These are phyloP conservation scores for Nicotiana sylvestris DNA, from an alignment of 257 asterid genomes.

Conservation along the genomic window DNA sequence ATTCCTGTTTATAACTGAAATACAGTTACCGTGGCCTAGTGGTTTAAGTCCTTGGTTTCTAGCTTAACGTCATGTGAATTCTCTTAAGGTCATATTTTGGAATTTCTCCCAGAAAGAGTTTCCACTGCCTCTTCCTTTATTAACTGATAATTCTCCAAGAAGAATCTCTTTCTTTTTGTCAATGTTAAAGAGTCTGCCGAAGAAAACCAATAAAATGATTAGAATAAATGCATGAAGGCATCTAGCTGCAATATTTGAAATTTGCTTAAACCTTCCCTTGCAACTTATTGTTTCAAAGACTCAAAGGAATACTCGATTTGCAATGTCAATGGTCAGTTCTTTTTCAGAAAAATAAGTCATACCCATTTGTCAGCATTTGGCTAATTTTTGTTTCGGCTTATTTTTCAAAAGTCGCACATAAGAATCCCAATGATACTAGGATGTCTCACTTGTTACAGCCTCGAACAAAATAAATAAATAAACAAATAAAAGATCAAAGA, in stretches of 20 bases:
- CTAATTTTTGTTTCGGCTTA: background rate
- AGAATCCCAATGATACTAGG: background rate
- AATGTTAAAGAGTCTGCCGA: background rate
- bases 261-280: background rate
- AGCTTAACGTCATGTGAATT: too few relatives aligned
- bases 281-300: background rate
- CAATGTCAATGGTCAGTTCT: background rate
- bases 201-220: background rate
- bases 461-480: background rate
- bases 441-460: background rate
- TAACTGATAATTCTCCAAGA: background rate
- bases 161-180: background rate
- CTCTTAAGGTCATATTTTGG: background rate
- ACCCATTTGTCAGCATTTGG: background rate
- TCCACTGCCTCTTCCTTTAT: background rate
- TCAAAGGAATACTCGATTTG: background rate
- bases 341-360: background rate
- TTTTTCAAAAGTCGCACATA: background rate
- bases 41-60: background rate
- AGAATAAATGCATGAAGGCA: background rate
- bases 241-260: background rate
- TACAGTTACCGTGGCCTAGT: background rate
- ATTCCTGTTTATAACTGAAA: background rate
- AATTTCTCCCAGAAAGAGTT: background rate
- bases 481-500: background rate